Conservation (phyloP, 1,284 basidiomycete genomes). For the Moesziomyces antarcticus region DNA sequence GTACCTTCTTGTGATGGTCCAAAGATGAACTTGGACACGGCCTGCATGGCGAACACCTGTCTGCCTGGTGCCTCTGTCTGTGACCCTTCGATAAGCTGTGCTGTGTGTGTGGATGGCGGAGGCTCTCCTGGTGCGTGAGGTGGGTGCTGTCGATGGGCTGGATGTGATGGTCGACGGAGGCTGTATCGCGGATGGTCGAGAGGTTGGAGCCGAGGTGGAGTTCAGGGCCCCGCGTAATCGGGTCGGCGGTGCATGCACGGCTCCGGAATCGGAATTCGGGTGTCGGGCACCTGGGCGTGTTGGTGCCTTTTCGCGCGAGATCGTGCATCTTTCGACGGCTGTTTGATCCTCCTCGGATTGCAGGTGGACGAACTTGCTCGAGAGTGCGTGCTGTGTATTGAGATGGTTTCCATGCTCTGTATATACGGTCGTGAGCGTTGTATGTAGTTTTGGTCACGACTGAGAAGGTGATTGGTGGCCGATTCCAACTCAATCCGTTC, state of each 20-base stretch:
- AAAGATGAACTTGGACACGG: conserved; percentile 89
- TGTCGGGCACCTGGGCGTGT: not conserved
- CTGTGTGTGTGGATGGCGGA: not conserved
- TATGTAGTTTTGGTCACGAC: too few relatives aligned
- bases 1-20: conserved; percentile 90
- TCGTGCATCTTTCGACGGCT: not conserved
- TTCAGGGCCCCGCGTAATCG: conserved; percentile 24
- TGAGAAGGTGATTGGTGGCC: too few relatives aligned
- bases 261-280: conserved; percentile 36
- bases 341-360: too few relatives aligned
- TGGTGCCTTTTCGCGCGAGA: conserved; percentile 14
- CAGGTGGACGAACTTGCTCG: too few relatives aligned
- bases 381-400: too few relatives aligned
- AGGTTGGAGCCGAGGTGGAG: conserved; percentile 19
- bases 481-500: too few relatives aligned
- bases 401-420: too few relatives aligned
- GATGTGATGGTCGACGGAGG: not conserved
- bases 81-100: too few relatives aligned
- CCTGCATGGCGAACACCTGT: conserved; percentile 74
- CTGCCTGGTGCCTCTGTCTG: not conserved
- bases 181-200: conserved; percentile 6
- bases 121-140: too few relatives aligned
- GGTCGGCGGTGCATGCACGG: conserved; percentile 17
- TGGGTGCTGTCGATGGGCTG: not conserved
- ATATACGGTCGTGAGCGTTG: too few relatives aligned